phyloP scores from a whole-genome alignment of 2,329 filamentous ascomycete species.

The Alternaria novae-zelandiae region DNA sequence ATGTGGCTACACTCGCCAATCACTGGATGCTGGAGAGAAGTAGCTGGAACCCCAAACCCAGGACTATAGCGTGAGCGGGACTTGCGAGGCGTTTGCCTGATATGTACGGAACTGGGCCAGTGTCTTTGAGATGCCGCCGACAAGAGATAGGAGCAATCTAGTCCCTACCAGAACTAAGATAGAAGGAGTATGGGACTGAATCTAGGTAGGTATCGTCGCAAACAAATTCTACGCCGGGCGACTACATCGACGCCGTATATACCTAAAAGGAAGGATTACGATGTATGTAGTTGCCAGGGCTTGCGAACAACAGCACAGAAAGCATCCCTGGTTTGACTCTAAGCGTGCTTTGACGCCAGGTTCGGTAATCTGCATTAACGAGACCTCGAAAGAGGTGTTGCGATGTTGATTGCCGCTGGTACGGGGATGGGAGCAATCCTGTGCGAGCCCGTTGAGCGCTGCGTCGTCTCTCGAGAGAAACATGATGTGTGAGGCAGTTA shows the following conservation, averaged over 20 bases:
- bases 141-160: not conserved
- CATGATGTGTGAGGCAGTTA: not conserved
- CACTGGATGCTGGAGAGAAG: not conserved
- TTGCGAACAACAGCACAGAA: not conserved
- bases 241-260: too few species aligned
- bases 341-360: not conserved
- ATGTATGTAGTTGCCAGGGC: not conserved
- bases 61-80: accelerated
- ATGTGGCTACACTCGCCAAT: accelerated
- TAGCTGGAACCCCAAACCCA: not conserved
- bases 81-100: not conserved
- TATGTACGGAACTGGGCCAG: not conserved
- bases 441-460: not conserved
- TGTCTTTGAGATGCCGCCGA: not conserved
- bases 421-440: not conserved
- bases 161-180: not conserved
- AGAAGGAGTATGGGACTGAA: not conserved
- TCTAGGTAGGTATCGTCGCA: not conserved
- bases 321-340: not conserved
- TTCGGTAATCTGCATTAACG: accelerated
- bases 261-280: too few species aligned
- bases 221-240: not conserved
- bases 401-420: accelerated
- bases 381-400: not conserved
- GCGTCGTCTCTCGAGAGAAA: not conserved